phyloP scores from a whole-genome alignment of 2,329 filamentous ascomycete species.

The Xylariaceae sp. region DNA sequence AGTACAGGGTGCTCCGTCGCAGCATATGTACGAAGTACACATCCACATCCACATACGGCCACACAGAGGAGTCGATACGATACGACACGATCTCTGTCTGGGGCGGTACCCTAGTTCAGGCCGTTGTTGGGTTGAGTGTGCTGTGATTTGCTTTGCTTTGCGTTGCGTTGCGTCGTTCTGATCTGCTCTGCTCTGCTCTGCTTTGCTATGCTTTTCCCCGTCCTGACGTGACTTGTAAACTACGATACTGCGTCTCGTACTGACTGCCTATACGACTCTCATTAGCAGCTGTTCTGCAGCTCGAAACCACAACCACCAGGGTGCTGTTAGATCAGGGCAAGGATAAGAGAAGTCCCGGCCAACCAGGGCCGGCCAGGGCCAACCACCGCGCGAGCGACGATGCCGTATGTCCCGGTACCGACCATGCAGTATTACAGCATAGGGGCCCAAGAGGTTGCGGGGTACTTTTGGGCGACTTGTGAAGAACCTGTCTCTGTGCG shows the following conservation, averaged over 20 bases:
- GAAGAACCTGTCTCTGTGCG: constrained; percentile 5
- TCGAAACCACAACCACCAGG: neutral
- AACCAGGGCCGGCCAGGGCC: neutral
- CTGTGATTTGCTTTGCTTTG: neutral
- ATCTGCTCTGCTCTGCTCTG: neutral
- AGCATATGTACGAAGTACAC: no score
- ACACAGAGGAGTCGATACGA: neutral
- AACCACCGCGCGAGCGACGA: neutral
- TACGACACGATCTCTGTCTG: neutral
- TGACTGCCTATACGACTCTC: neutral
- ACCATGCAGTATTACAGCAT: neutral
- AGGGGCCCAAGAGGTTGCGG: constrained; percentile 7
- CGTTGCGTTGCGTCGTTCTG: neutral
- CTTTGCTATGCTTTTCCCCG: neutral
- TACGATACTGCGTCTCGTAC: no score
- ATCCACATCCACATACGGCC: no score
- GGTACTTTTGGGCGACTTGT: constrained; percentile 27
- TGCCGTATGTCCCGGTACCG: constrained; percentile 2
- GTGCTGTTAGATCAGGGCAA: neutral
- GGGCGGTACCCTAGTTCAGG: neutral
- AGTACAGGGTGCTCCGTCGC: neutral
- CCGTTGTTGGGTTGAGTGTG: neutral
- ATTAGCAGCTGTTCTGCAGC: neutral
- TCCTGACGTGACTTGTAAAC: neutral
- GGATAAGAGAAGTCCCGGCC: neutral